Base-by-base conservation (phyloP, 192 early-diverging fungal genomes). In the Entomortierella lignicola region DNA sequence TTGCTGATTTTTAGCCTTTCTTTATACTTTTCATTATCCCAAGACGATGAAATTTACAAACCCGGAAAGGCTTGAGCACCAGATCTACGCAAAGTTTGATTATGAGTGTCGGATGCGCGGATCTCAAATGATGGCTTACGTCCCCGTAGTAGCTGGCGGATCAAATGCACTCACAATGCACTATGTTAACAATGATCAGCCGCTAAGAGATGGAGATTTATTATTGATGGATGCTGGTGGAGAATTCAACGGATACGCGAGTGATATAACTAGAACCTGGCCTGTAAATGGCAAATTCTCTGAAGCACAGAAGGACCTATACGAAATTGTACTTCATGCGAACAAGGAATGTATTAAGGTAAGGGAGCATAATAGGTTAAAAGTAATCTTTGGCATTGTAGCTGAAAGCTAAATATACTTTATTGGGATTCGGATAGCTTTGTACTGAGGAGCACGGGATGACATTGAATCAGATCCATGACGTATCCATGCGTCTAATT, bases 61-160 rank as follows among this genome's bases (percentile, higher is more conserved):
- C 34, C 93, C 93, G 2, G 85, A 87, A 27, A 70, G 88, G 12
- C 82, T 87, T 51, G 97, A 99, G 70, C 86, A 89, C 44, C 87
- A 92, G 41, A 74, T 99, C 18, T 89, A 91, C 56, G 88, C 92
- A 13, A 88, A 89, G 47, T 87, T 96, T 54, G 95, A 95, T 51
- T 92, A 89, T 72, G 85, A 92, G 29, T 89, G 89, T 53, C 69
- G 86, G 54, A 82, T 82, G 77, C 72, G 85, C 27, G 91, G 90
- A 5, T 89, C 88, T 1, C 85, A 84, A 37, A 85, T 88, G 39
- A 81, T 96, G 27, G 93, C 95, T 18, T 99, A 99, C 81, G 94
- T 99, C 23, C 98, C 98, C 2, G 98, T 99, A 5, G 95, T 99
- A 23, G 98, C 97, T 0, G 89, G 93, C 11, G 98, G 96, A 34